phyloP scores from a whole-genome alignment of 108 stramenopile genomes.

The Fragilaria crotonensis region DNA sequence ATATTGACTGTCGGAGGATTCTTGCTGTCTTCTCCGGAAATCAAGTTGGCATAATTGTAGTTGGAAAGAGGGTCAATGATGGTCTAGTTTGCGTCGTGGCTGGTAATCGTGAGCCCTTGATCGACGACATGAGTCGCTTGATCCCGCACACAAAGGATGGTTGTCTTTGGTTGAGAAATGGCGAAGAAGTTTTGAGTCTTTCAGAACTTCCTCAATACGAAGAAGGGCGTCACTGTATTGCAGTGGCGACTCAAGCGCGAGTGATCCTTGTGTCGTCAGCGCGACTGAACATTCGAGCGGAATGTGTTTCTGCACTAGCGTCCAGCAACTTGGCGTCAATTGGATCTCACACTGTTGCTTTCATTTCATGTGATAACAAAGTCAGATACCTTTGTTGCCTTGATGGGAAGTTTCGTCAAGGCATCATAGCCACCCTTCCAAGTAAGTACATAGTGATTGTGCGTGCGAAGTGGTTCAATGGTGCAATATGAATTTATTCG shows the following conservation, averaged over 20 bases:
- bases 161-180: constrained; percentile 45
- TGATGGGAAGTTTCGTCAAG: constrained; percentile 23
- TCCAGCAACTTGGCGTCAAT: constrained; percentile 47
- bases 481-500: too few species aligned
- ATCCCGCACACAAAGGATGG: not conserved
- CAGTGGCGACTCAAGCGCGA: constrained; percentile 55
- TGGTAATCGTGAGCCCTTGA: constrained; percentile 10
- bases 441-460: too few species aligned
- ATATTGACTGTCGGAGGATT: constrained; percentile 49
- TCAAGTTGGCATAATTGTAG: constrained; percentile 37
- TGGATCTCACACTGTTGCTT: constrained; percentile 77
- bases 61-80: constrained; percentile 22
- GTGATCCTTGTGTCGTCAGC: constrained; percentile 55
- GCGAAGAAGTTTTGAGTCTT: constrained; percentile 49
- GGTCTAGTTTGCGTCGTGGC: constrained; percentile 40
- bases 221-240: constrained; percentile 33
- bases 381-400: constrained; percentile 69
- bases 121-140: constrained; percentile 1
- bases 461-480: too few species aligned
- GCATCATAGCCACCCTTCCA: constrained; percentile 57
- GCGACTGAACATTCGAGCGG: constrained; percentile 38
- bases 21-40: constrained; percentile 30
- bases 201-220: constrained; percentile 49
- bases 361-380: constrained; percentile 29
- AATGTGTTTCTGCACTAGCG: constrained; percentile 22